A percentile compares a stretch with the other conserved stretches of the same genome.
Evolutionary conservation across 139 green algal genomes (phyloP).

Genomic region (Chlamydomonas schloesseri): DNA sequence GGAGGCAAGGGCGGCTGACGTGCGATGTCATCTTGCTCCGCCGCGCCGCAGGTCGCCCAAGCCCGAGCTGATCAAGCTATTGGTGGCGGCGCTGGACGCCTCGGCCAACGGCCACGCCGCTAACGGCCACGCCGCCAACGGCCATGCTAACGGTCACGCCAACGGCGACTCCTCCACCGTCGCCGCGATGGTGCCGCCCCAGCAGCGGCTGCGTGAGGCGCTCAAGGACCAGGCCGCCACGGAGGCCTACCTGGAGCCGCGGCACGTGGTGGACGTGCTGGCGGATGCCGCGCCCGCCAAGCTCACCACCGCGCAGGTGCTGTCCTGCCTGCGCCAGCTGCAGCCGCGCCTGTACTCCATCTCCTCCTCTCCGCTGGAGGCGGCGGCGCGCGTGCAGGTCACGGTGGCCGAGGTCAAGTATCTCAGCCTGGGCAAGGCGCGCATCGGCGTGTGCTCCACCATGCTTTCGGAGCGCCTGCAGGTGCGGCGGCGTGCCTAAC

Average conservation of each 20-base stretch:
- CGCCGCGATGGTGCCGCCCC: conserved; percentile 18
- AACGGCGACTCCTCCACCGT: not conserved
- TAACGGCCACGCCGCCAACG: conserved; percentile 15
- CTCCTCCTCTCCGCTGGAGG: conserved; percentile 67
- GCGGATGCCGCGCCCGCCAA: conserved; percentile 60
- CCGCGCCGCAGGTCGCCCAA: conserved; percentile 70
- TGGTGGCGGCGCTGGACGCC: conserved; percentile 14
- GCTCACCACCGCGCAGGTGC: conserved; percentile 49
- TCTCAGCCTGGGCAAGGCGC: conserved; percentile 53
- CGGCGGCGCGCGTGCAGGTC: conserved; percentile 41
- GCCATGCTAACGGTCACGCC: too few relatives aligned
- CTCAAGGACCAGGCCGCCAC: not conserved
- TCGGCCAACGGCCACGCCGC: not conserved
- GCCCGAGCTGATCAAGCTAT: conserved; percentile 68
- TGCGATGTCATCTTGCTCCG: too few relatives aligned
- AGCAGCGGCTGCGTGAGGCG: conserved; percentile 49
- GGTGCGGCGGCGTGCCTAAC: conserved; percentile 30
- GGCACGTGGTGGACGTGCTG: conserved; percentile 85
- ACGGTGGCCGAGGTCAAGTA: conserved; percentile 86
- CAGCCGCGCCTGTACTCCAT: conserved; percentile 93
- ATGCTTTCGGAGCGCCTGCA: conserved; percentile 69
- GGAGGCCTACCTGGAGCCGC: conserved; percentile 71
- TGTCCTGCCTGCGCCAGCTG: conserved; percentile 78
- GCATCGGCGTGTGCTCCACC: conserved; percentile 85
- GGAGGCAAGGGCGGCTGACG: too few relatives aligned